These are phyloP conservation scores for Botrytis fragariae DNA, from an alignment of 2,329 filamentous ascomycete species.

Conservation along the genomic window DNA sequence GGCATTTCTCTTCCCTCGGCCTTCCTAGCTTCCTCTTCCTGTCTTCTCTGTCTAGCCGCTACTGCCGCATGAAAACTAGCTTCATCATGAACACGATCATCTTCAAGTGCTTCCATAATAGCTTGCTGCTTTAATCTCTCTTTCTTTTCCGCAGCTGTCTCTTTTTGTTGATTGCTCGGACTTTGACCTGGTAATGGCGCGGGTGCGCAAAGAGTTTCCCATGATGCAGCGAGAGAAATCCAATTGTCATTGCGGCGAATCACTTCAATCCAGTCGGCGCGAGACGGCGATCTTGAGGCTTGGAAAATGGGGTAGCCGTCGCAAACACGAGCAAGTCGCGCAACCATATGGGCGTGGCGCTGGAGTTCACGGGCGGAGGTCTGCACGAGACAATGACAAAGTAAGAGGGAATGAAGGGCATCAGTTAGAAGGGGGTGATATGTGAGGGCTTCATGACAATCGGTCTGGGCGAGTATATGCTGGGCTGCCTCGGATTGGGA, in stretches of 20 bases:
- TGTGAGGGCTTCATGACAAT: constrained; percentile 64
- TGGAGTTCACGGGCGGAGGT: constrained; percentile 75
- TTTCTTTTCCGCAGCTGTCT: constrained; percentile 53
- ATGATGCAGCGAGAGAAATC: constrained; percentile 61
- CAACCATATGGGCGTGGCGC: constrained; percentile 79
- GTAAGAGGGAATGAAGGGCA: constrained; percentile 72
- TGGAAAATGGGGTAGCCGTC: constrained; percentile 83
- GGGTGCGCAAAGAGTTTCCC: constrained; percentile 69
- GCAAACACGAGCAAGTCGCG: constrained; percentile 68
- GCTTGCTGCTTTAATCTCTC: constrained; percentile 62
- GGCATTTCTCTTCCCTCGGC: constrained; percentile 34
- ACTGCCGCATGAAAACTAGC: constrained; percentile 63
- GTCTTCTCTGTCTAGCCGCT: constrained; percentile 55
- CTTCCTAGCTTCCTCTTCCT: constrained; percentile 49
- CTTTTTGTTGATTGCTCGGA: constrained; percentile 40
- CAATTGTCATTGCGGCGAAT: constrained; percentile 66
- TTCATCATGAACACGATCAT: constrained; percentile 67
- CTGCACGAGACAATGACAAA: constrained; percentile 76
- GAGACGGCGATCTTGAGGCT: constrained; percentile 65
- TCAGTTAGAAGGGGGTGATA: constrained; percentile 81
- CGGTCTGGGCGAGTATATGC: constrained; percentile 41
- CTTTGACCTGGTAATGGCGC: constrained; percentile 49
- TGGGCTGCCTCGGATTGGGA: constrained; percentile 36
- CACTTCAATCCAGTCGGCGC: constrained; percentile 78
- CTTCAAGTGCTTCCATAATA: constrained; percentile 64